Conservation (phyloP, 2,329 filamentous ascomycete species). For the Fusarium sp. region DNA sequence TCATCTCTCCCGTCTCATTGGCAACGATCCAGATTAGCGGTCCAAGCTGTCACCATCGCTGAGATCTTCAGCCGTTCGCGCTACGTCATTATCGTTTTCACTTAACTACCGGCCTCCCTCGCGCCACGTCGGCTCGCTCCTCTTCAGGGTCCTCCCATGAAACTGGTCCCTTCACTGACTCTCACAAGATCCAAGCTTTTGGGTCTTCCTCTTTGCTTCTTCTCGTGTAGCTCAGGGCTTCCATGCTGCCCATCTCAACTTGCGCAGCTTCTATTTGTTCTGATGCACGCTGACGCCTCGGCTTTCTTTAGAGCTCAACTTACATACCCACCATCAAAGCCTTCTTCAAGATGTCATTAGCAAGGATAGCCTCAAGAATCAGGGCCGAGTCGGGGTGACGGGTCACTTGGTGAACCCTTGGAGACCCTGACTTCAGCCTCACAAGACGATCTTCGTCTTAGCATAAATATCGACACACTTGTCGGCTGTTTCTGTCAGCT, state of each 20-base stretch:
- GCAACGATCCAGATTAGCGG: constrained; percentile 29
- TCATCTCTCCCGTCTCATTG: constrained; percentile 32
- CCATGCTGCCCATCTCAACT: constrained; percentile 15
- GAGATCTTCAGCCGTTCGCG: constrained; percentile 22
- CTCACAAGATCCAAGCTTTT: constrained; percentile 34
- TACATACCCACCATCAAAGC: constrained; percentile 31
- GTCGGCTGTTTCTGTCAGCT: neutral
- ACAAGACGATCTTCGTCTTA: neutral
- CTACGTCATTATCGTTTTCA: constrained; percentile 37
- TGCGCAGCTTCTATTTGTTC: neutral
- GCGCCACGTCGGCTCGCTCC: constrained; percentile 35
- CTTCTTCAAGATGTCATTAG: constrained; percentile 37
- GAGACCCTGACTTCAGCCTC: constrained; percentile 19
- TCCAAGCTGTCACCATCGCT: constrained; percentile 28
- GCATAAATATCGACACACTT: constrained; percentile 37
- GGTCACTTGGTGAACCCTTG: constrained; percentile 6
- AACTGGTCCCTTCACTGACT: constrained; percentile 22
- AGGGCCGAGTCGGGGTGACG: constrained; percentile 29
- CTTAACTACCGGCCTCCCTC: constrained; percentile 25
- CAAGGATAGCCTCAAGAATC: constrained; percentile 34
- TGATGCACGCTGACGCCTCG: constrained; percentile 10
- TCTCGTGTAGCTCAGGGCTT: constrained; percentile 9
- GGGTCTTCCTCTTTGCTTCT: constrained; percentile 21
- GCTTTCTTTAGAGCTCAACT: constrained; percentile 22
- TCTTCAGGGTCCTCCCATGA: constrained; percentile 41